Evolutionary conservation across 1,139 yeast genomes (phyloP).

Genomic region (Candida sanyaensis): DNA sequence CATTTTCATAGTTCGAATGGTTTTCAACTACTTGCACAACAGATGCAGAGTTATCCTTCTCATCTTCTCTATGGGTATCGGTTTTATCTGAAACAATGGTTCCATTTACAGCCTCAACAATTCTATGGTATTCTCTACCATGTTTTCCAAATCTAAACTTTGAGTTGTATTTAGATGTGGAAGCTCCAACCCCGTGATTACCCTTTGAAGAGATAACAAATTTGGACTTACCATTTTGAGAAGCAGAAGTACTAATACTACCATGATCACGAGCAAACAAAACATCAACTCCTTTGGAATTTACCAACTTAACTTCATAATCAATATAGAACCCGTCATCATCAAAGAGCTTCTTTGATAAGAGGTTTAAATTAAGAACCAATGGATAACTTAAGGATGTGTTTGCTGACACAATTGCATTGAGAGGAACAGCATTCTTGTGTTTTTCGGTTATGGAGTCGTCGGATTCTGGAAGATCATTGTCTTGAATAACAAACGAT

Average conservation of each 20-base stretch:
- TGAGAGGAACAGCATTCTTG: slow-evolving; percentile 1
- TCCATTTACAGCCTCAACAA: slow-evolving; percentile 44
- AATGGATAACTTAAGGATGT: slow-evolving; percentile 25
- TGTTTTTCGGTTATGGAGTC: background rate
- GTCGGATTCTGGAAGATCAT: slow-evolving; percentile 13
- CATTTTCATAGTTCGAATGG: background rate
- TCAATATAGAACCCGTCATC: slow-evolving; percentile 19
- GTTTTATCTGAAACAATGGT: slow-evolving; percentile 28
- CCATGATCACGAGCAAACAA: slow-evolving; percentile 21
- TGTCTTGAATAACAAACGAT: slow-evolving; percentile 19
- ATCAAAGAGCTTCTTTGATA: slow-evolving; percentile 9
- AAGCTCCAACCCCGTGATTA: slow-evolving; percentile 51
- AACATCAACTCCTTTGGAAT: slow-evolving; percentile 17
- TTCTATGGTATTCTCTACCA: slow-evolving; percentile 33
- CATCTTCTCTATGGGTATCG: slow-evolving; percentile 2
- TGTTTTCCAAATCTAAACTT: slow-evolving; percentile 23
- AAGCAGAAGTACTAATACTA: slow-evolving; percentile 18
- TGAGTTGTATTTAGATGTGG: slow-evolving; percentile 38
- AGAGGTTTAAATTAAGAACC: slow-evolving; percentile 16
- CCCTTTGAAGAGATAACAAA: slow-evolving; percentile 48
- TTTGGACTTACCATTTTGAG: slow-evolving; percentile 49
- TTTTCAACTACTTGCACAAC: background rate
- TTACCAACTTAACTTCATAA: slow-evolving; percentile 20
- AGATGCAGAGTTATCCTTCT: background rate
- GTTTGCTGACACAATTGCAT: slow-evolving; percentile 19